phyloP scores from a whole-genome alignment of 73 alveolate species.

The Loxodes magnus region DNA sequence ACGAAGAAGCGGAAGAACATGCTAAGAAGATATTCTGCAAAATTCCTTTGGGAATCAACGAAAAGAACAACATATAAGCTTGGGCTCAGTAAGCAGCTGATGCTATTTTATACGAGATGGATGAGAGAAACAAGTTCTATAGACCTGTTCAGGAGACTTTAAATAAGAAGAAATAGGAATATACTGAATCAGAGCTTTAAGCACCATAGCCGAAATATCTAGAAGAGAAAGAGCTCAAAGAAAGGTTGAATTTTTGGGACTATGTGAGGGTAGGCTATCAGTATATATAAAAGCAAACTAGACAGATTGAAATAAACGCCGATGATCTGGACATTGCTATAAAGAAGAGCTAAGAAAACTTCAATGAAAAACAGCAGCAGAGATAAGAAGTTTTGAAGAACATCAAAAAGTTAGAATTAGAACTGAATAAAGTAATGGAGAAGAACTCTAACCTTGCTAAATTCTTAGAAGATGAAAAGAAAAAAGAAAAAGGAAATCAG shows the following conservation, averaged over 20 bases:
- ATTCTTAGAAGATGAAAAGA: neutral
- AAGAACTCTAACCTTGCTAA: neutral
- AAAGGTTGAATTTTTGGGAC: conserved; percentile 11
- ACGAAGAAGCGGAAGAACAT: neutral
- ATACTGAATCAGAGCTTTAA: neutral
- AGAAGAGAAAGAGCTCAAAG: neutral
- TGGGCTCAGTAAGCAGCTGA: conserved; percentile 11
- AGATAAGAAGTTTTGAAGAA: neutral
- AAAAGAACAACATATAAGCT: conserved; percentile 1
- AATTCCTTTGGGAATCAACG: conserved; percentile 2
- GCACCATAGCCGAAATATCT: neutral
- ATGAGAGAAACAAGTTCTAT: conserved; percentile 1
- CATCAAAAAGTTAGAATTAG: conserved; percentile 4
- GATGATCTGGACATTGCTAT: too few relatives aligned
- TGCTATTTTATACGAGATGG: neutral
- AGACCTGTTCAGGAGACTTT: neutral
- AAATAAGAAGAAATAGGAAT: conserved; percentile 1
- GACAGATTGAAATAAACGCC: too few relatives aligned
- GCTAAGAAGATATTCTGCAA: conserved; percentile 9
- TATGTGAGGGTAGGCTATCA: conserved; percentile 12
- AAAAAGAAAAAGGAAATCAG: neutral
- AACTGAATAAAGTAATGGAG: conserved; percentile 16
- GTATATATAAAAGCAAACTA: too few relatives aligned
- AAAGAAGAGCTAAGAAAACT: too few relatives aligned
- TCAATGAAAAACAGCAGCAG: too few relatives aligned